Base-by-base conservation (phyloP, 495 filamentous ascomycete species). In the Astrothelium subdiscretum region DNA sequence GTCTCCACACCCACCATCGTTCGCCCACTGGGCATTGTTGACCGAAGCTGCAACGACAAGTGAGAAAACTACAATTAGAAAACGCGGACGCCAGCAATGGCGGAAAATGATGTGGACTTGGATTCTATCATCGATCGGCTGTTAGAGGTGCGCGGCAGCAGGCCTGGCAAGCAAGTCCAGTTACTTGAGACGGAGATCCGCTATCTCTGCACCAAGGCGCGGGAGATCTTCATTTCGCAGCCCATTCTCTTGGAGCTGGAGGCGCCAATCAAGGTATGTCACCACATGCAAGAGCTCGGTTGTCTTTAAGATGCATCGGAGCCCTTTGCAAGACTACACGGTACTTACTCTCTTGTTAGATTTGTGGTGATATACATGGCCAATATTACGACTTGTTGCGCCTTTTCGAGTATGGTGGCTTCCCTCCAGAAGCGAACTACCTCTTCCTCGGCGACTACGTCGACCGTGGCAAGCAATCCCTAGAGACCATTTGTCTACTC, bases 191-290 rank as follows among this genome's bases (percentile, higher is more conserved):
- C 90, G 60, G 95, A 98, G 80, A 98, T 98, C 67, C 89, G 94
- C 69, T 96, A 85, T 79, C 85, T 98, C 66, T 98, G 94, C 84
- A 97, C 94, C 69, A 98, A 97, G 80, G 92, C 94, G 42, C 88
- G 94, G 63, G 94, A 98, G 78, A 98, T 98, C 69, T 98, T 98
- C 81, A 98, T 98, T 76, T 97, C 92, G 60, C 94, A 98, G 82
- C 94, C 94, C 63, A 98, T 98, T 69, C 79, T 98, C 66, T 83
- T 98, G 60, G 94, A 98, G 80, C 84, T 98, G 44, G 94, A 98
- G 72, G 94, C 94, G 66, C 94, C 94, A 57, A 98, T 98, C 77
- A 98, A 98, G 91, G 94, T 95, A 82, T 18, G 63, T 40, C 24
- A 35, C 2, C 43, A 31, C 11, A 43, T 15, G 10, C 15, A n/a